Evolutionary conservation across 148 eudicot species (phyloP).

Genomic region (Talinum fruticosum): DNA sequence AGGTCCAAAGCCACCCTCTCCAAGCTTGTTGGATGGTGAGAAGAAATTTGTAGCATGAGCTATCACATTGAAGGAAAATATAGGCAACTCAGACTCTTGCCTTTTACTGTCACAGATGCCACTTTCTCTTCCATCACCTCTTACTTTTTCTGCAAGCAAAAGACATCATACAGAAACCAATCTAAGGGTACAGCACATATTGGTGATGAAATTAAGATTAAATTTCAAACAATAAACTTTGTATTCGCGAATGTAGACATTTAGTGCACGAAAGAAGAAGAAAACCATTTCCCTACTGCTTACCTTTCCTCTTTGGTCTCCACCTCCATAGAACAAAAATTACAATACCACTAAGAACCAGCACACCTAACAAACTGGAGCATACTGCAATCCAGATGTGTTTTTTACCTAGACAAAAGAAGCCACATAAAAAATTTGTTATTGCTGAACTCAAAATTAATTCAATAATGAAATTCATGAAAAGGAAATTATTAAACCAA

Average conservation of each 20-base stretch:
- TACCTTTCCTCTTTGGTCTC: neutral
- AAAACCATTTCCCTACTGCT: neutral
- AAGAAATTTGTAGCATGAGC: conserved; percentile 25
- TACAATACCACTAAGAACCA: conserved; percentile 14
- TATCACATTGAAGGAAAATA: conserved; percentile 18
- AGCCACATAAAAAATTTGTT: neutral
- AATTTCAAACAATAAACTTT: neutral
- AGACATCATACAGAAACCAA: neutral
- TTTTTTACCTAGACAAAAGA: conserved; percentile 1
- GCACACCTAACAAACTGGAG: neutral
- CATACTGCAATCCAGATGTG: conserved; percentile 16
- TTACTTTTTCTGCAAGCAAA: neutral
- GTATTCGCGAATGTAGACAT: neutral
- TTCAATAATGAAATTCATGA: neutral
- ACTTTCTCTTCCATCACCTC: neutral
- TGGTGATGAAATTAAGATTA: neutral
- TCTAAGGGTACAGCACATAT: neutral
- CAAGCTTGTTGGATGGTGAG: conserved; percentile 21
- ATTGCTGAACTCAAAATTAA: neutral
- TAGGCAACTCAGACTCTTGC: conserved; percentile 20
- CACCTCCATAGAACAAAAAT: conserved; percentile 15
- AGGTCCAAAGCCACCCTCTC: conserved; percentile 32
- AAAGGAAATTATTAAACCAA: neutral
- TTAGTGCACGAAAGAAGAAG: neutral
- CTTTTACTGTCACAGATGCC: neutral